Evolutionary conservation across 139 green algal species (phyloP), one percentile per base, ranked within the genome.

Genomic region (Mychonastes homosphaera): DNA sequence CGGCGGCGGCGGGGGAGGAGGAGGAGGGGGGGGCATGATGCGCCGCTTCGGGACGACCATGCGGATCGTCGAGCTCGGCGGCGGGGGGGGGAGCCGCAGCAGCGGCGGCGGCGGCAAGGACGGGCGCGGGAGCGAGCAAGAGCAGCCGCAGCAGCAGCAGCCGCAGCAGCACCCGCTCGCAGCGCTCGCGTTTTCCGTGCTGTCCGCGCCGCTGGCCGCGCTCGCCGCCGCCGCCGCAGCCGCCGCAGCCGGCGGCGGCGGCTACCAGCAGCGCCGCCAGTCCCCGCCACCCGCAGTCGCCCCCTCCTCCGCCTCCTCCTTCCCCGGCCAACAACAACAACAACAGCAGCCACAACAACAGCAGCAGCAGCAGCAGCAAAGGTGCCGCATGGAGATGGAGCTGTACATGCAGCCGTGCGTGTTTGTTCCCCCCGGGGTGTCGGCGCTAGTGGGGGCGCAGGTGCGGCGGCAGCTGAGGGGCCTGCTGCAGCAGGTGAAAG

Each of bases 331-430:
- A 10, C 36, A 10, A 44, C 12, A 13, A 13, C 13, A 13, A 44
- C 36, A n/a, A 13, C 13, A 13, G 10, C 36, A 13, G 36, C 36
- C 36, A 44, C 36, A 44, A 44, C 36, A 10, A 44, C 36, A 10
- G 12, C 36, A n/a, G 36, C 12, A 13, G 36, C 36, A 10, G 13
- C 36, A 44, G 13, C 36, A 10, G 13, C 36, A 10, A 10, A 10
- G 10, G 36, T 10, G 36, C 36, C 13, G 36, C 13, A 13, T 13
- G 36, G 13, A 13, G 36, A 65, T 65, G 58, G 21, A 36, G 4
- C 8, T 65, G 48, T 58, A 36, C 35, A 65, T 65, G 58, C 58
- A 65, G 58, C 58, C 58, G 2, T 32, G n/a, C 6, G 38, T 65
- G n/a, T 56, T 28, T n/a, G 48, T 65, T 35, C 58, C 58, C 1